Base-by-base conservation (phyloP, 805 yeast genomes). In the Starmera dryadoides region DNA sequence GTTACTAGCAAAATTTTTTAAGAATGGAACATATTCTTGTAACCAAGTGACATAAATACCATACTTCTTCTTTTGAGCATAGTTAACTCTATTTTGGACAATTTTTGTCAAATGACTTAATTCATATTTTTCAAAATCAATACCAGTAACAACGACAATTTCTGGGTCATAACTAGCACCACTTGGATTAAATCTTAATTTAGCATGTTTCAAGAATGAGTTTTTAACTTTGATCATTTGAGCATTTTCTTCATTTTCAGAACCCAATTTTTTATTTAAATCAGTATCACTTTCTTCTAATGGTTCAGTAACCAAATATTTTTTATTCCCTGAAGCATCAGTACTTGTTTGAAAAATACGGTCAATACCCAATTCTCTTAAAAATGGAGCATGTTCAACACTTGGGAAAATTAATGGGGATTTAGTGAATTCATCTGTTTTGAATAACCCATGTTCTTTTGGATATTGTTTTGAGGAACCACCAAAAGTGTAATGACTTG, bases 71-170 rank as follows among this genome's bases (percentile, higher is more conserved):
- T 67, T 68, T 58, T 81, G 85, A 6, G 95, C 95, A 56, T 89
- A 91, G 58, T 87, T 89, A 22, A 85, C 82, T 53, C 97, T 74
- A 59, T 88, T 88, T 58, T 87, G 94, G 16, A 87, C 82, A 40
- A 89, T 68, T 39, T 74, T 75, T 15, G 80, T 76, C 34, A 87
- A 66, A 26, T 80, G 76, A 17, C 73, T 71, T 30, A 73, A 55
- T 23, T 79, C 75, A 50, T 77, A 77, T 40, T 70, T 74, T 38
- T 82, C 85, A 50, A 77, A 84, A 63, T 88, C 95, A 22, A 89
- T 64, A 2, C 84, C 81, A 0, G 94, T 76, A 14, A 89, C 96
- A 30, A 89, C 56, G 17, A 89, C 78, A 19, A 83, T 68, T 39
- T 80, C 81, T 8, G 93, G 93, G 18, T 15, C 17, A 17, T 30